Conservation (phyloP, 257 asterid genomes). For the Solanum arcanum region DNA sequence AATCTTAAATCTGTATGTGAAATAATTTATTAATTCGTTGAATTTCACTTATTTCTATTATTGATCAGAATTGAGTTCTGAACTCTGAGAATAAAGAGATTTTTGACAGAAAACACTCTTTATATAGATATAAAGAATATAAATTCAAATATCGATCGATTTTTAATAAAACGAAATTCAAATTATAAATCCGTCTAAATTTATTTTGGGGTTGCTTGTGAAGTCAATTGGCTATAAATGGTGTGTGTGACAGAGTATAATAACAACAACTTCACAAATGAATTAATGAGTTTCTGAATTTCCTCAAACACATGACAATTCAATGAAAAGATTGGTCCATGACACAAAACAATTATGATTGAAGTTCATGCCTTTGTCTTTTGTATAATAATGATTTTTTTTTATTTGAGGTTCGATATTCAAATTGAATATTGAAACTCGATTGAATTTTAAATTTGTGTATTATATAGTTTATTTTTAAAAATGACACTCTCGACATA, state of each 20-base stretch:
- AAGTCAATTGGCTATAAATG: neutral
- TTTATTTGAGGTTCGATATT: neutral
- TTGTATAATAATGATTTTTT: neutral
- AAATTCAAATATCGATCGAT: neutral
- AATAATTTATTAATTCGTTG: neutral
- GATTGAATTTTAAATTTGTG: neutral
- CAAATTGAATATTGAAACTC: fast-evolving
- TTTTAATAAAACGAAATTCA: fast-evolving
- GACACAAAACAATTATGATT: neutral
- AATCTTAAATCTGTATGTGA: fast-evolving
- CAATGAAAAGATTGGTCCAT: neutral
- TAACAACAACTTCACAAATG: neutral
- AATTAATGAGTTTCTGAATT: neutral
- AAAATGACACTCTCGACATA: fast-evolving
- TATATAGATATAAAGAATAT: fast-evolving
- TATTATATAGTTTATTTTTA: neutral
- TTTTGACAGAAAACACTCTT: neutral
- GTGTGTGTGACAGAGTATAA: neutral
- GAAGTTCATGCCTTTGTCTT: neutral
- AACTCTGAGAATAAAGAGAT: neutral
- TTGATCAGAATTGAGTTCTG: neutral
- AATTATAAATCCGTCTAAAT: neutral
- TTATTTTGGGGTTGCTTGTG: neutral
- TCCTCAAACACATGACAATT: neutral
- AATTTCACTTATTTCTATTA: neutral